These are phyloP conservation scores for Geum urbanum DNA, from an alignment of 306 rosid genomes.

Conservation along the genomic window DNA sequence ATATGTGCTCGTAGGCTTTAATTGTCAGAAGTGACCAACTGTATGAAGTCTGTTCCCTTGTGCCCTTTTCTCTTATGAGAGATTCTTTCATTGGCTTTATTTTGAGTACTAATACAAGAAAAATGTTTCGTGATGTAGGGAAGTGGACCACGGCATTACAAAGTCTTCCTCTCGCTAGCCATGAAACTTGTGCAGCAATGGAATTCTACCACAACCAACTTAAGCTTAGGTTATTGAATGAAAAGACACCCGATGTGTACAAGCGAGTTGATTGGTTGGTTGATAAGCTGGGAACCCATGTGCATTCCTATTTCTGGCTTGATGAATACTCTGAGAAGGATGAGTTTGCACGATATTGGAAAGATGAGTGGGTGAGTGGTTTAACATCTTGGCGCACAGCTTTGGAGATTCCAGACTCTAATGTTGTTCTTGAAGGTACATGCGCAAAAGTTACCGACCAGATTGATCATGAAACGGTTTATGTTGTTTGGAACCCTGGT, in stretches of 20 bases:
- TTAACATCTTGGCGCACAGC: conserved; percentile 88
- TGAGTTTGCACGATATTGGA: conserved; percentile 77
- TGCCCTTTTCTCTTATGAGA: neutral
- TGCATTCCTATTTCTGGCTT: conserved; percentile 88
- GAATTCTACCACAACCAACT: conserved; percentile 82
- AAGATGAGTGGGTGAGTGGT: conserved; percentile 83
- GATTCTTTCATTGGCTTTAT: neutral
- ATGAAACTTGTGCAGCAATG: conserved; percentile 73
- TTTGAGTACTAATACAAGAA: conserved; percentile 7
- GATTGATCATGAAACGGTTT: conserved; percentile 42
- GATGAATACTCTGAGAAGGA: conserved; percentile 83
- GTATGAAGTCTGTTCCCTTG: neutral
- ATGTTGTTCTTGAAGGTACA: conserved; percentile 52
- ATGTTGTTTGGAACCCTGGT: conserved; percentile 70
- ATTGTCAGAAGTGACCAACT: too few species aligned
- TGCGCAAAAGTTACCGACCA: conserved; percentile 59
- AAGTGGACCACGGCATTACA: conserved; percentile 59
- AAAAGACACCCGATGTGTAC: conserved; percentile 54
- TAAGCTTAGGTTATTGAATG: conserved; percentile 69
- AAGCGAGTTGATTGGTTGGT: conserved; percentile 79
- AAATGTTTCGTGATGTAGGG: conserved; percentile 42
- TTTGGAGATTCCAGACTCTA: conserved; percentile 59
- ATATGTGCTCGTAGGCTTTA: neutral
- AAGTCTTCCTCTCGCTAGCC: conserved; percentile 79
- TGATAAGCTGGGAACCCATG: conserved; percentile 78